phyloP scores from a whole-genome alignment of 2,329 filamentous ascomycete species.

The Cordyceps militaris region DNA sequence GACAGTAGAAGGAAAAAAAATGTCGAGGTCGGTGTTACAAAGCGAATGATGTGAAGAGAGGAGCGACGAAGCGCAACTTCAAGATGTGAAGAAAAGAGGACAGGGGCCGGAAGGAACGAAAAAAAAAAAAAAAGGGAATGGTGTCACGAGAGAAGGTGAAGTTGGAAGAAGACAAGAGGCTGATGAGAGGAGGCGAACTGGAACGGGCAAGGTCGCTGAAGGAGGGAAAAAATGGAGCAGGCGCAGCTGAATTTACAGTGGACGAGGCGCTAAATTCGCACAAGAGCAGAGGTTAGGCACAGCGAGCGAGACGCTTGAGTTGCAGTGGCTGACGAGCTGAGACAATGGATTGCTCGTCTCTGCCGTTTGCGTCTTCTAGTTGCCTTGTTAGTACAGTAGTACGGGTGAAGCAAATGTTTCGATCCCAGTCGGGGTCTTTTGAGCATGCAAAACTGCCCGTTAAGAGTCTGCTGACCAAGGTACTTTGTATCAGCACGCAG shows the following conservation, averaged over 20 bases:
- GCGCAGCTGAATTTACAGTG: background rate
- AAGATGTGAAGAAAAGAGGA: background rate
- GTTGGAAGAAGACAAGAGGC: background rate
- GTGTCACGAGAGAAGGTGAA: constrained; percentile 8
- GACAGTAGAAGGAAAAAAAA: background rate
- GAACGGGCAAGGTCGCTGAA: background rate
- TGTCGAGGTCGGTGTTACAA: background rate
- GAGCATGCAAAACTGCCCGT: too few relatives aligned
- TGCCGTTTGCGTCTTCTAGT: too few relatives aligned
- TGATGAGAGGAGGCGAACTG: background rate
- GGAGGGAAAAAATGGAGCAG: background rate
- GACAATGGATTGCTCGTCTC: too few relatives aligned
- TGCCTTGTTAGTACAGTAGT: too few relatives aligned
- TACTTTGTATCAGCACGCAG: too few relatives aligned
- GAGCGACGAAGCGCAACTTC: background rate
- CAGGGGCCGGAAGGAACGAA: background rate
- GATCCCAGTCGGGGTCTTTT: too few relatives aligned
- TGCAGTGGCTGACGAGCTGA: too few relatives aligned
- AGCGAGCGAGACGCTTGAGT: too few relatives aligned
- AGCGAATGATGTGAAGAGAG: background rate
- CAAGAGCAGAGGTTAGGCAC: too few relatives aligned
- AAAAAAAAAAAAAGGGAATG: constrained; percentile 8
- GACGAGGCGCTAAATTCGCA: background rate
- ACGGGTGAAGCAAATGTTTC: too few relatives aligned
- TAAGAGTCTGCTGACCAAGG: too few relatives aligned